Conservation (phyloP, 305 asterid species). For the Fraxinus platypoda region DNA sequence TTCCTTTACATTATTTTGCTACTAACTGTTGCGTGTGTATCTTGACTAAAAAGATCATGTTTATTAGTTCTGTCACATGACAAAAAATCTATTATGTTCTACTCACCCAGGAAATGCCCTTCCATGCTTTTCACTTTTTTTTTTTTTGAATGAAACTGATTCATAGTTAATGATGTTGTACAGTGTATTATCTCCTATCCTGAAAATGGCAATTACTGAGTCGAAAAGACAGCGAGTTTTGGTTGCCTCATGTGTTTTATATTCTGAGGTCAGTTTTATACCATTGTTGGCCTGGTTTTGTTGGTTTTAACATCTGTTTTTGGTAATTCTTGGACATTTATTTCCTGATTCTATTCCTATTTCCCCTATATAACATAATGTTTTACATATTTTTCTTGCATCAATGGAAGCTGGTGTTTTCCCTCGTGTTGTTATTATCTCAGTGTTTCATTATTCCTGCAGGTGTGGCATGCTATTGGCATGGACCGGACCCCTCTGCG, state of each 20-base stretch:
- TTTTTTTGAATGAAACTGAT: slow-evolving; percentile 28
- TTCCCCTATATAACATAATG: slow-evolving; percentile 23
- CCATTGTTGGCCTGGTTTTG: slow-evolving; percentile 19
- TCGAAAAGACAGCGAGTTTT: slow-evolving; percentile 92
- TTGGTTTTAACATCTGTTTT: slow-evolving; percentile 15
- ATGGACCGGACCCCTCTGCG: slow-evolving; percentile 81
- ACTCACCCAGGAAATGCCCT: slow-evolving; percentile 24
- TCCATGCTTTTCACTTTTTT: slow-evolving; percentile 23
- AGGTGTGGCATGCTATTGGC: slow-evolving; percentile 95
- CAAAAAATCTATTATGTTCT: slow-evolving; percentile 18
- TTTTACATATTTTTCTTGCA: slow-evolving; percentile 23
- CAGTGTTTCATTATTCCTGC: slow-evolving; percentile 32
- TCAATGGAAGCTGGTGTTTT: slow-evolving; percentile 10
- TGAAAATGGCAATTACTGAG: slow-evolving; percentile 94
- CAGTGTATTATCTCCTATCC: slow-evolving; percentile 96
- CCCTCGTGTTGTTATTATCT: slow-evolving; percentile 27
- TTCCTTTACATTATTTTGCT: slow-evolving; percentile 1
- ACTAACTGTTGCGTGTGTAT: neutral
- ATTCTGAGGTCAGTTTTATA: slow-evolving; percentile 80
- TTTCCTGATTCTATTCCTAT: slow-evolving; percentile 6
- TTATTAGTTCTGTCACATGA: slow-evolving; percentile 22
- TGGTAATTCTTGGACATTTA: slow-evolving; percentile 17
- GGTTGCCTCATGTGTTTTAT: slow-evolving; percentile 92
- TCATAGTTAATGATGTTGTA: slow-evolving; percentile 28
- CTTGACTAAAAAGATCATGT: slow-evolving; percentile 5